These are phyloP conservation scores for Juglanconis sp. DNA, from an alignment of 2,329 filamentous ascomycete genomes.

Conservation along the genomic window DNA sequence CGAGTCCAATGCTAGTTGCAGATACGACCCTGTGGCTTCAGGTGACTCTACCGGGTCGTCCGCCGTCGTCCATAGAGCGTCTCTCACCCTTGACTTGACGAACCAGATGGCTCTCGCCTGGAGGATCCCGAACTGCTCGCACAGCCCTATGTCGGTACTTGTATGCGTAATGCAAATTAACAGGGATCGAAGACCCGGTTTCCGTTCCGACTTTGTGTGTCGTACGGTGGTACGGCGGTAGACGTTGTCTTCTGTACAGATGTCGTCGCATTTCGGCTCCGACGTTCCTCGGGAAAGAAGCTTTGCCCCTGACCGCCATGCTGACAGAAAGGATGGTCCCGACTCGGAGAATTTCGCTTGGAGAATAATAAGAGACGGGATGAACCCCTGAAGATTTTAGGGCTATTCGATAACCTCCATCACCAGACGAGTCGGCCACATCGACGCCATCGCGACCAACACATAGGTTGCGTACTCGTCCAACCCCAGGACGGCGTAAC, in stretches of 20 bases:
- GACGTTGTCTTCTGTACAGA: neutral
- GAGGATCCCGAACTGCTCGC: neutral
- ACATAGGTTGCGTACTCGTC: neutral
- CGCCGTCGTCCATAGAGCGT: neutral
- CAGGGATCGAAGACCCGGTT: neutral
- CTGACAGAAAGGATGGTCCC: neutral
- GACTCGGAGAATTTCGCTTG: neutral
- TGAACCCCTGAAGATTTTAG: neutral
- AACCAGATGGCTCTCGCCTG: neutral
- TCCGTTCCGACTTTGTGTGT: neutral
- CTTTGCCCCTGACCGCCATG: neutral
- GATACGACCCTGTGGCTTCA: neutral
- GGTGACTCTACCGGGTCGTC: neutral
- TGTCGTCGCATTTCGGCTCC: neutral
- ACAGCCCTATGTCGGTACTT: constrained; percentile 2
- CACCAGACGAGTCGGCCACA: neutral
- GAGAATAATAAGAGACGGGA: neutral
- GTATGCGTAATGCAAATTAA: neutral
- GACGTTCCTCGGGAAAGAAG: no score
- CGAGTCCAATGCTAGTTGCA: neutral
- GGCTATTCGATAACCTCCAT: neutral
- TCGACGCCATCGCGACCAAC: neutral
- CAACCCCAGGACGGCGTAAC: neutral
- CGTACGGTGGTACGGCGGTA: neutral
- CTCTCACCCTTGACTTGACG: neutral